These are phyloP conservation scores for Hirschioporus abietinus DNA, from an alignment of 768 basidiomycete species.

Conservation along the genomic window DNA sequence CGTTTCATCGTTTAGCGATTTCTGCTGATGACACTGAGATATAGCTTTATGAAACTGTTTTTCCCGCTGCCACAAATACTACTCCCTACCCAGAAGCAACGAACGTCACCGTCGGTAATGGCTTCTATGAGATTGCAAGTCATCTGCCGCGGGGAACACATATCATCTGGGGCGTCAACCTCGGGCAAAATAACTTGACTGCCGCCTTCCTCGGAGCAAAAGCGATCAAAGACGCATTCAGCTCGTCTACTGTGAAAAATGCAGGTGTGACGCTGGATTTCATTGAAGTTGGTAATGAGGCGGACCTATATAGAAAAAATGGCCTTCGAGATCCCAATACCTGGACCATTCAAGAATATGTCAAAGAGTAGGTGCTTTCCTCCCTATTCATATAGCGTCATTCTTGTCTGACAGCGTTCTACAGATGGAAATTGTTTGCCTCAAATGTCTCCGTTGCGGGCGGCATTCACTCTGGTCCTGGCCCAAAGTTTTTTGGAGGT, in stretches of 20 bases:
- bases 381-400: not conserved
- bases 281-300: slow-evolving; percentile 61
- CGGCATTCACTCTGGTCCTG: slow-evolving; percentile 31
- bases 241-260: slow-evolving; percentile 30
- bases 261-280: slow-evolving; percentile 46
- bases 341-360: slow-evolving; percentile 41
- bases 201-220: slow-evolving; percentile 41
- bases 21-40: not conserved
- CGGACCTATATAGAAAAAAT: slow-evolving; percentile 48
- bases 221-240: slow-evolving; percentile 45
- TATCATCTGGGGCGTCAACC: slow-evolving; percentile 64
- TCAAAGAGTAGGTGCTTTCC: slow-evolving; percentile 37
- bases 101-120: slow-evolving; percentile 52
- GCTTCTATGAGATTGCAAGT: slow-evolving; percentile 47
- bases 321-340: slow-evolving; percentile 30
- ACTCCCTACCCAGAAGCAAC: slow-evolving; percentile 66
- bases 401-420: not conserved
- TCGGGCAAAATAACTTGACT: slow-evolving; percentile 50
- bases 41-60: slow-evolving; percentile 42
- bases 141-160: slow-evolving; percentile 55
- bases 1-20: not conserved
- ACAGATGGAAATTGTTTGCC: slow-evolving; percentile 51
- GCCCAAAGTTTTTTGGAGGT: slow-evolving; percentile 41
- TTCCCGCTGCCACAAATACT: slow-evolving; percentile 41
- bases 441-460: slow-evolving; percentile 40